Evolutionary conservation across 2,329 filamentous ascomycete genomes (phyloP), one percentile per base, ranked within the genome.

Genomic region (Colletotrichum sp.): DNA sequence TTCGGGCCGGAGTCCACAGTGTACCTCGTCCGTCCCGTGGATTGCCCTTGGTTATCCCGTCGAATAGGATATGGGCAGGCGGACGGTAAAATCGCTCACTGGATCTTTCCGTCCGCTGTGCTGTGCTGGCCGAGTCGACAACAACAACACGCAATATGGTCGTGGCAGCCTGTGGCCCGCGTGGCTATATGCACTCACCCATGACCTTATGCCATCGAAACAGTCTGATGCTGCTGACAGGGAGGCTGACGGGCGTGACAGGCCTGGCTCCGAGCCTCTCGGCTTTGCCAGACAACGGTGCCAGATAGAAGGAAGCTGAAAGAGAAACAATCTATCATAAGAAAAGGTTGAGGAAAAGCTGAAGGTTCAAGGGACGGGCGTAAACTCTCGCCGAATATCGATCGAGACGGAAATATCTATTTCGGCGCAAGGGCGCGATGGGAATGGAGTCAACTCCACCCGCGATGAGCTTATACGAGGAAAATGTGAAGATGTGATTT

Each of bases 11-110:
- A 57, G 49, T 36, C 72, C 67, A 66, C 34, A 71, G 13, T 71
- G 10, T 65, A 59, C 39, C 60, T 65, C 66, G 32, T 32, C 8
- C 26, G 15, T 32, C 60, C 28, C 24, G 44, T 39, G 26, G 36
- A 18, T 62, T 49, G 30, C 44, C 12, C 21, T 21, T 8, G 34
- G 57, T 26, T 8, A 49, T 26, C 15, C 49, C 21, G 28, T 57
- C 65, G 44, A 68, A 55, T 30, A n/a, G 18, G 18, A 39, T 21
- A 39, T 57, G 60, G 30, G 65, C 44, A 66, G 24, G 44, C 34
- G 65, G 30, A 28, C n/a, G 32, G 10, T 57, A 71, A 67, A 71
- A 62, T 67, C 68, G 68, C 62, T 75, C 72, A 75, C 68, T 71
- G 44, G 26, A 57, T 12, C 49, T 7, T 8, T 49, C 18, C 39